Evolutionary conservation across 2,329 filamentous ascomycete genomes (phyloP).

Genomic region (Penicillium olsonii): DNA sequence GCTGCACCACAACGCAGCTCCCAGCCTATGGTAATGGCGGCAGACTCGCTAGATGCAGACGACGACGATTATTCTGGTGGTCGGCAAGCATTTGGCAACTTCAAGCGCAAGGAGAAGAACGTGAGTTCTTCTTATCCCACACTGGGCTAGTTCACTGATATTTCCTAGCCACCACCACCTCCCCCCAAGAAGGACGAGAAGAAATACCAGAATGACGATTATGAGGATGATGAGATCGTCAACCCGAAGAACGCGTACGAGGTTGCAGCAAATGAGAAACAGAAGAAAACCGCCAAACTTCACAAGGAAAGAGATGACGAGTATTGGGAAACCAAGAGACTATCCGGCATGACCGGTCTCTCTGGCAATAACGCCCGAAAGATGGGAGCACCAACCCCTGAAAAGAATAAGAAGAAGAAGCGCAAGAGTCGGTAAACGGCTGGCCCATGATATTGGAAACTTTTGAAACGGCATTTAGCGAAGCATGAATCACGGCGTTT

Average conservation of each 20-base stretch:
- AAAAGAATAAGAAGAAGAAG: conserved; percentile 21
- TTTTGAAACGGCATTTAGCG: conserved; percentile 16
- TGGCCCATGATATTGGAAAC: neutral
- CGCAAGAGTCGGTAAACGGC: conserved; percentile 17
- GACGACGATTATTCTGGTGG: conserved; percentile 34
- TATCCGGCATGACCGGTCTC: conserved; percentile 32
- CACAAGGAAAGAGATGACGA: no score
- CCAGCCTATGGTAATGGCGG: conserved; percentile 33
- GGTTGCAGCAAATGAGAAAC: no score
- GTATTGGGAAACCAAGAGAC: no score
- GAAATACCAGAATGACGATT: no score
- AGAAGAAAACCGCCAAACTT: no score
- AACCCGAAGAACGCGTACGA: no score
- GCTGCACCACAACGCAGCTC: conserved; percentile 17
- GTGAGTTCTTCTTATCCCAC: conserved; percentile 20
- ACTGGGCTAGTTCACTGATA: conserved; percentile 1
- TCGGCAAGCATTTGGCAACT: conserved; percentile 42
- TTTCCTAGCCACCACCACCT: neutral
- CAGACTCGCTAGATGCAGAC: conserved; percentile 37
- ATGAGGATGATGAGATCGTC: neutral
- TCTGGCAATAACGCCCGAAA: no score
- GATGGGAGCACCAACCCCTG: conserved; percentile 4
- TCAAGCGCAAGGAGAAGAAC: conserved; percentile 34
- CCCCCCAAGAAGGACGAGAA: no score
- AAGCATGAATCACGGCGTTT: conserved; percentile 11